Conservation (phyloP, 2,329 filamentous ascomycete species). For the Clarireedia sp. region DNA sequence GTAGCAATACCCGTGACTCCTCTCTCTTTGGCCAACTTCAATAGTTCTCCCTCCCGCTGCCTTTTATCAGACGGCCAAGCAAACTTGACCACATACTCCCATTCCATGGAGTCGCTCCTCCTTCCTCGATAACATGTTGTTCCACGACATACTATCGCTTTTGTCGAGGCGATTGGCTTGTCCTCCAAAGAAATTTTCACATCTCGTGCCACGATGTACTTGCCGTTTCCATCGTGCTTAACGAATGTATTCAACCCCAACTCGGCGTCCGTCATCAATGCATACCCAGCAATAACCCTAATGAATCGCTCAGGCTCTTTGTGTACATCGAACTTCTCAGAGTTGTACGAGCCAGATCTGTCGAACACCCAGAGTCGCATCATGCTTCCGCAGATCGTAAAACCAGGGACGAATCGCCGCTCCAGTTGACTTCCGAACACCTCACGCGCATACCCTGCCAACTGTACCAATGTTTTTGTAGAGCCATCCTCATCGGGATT, state of each 20-base stretch:
- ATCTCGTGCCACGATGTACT: constrained; percentile 15
- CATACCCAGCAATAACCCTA: constrained; percentile 25
- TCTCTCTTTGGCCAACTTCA: constrained; percentile 23
- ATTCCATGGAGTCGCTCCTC: constrained; percentile 16
- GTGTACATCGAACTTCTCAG: constrained; percentile 27
- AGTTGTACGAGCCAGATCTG: constrained; percentile 29
- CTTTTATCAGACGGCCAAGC: constrained; percentile 28
- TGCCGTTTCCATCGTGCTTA: constrained; percentile 13
- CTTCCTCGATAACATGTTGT: constrained; percentile 17
- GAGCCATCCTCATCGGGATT: constrained; percentile 18
- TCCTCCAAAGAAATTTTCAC: constrained; percentile 18
- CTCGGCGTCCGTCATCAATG: constrained; percentile 28
- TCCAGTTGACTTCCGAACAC: constrained; percentile 28
- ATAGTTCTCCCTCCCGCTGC: constrained; percentile 22
- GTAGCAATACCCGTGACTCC: constrained; percentile 25
- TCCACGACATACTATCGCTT: constrained; percentile 19
- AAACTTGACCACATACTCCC: constrained; percentile 29
- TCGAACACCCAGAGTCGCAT: constrained; percentile 31
- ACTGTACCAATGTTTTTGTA: constrained; percentile 20
- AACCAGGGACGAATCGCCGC: constrained; percentile 27
- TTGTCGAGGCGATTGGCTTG: constrained; percentile 15
- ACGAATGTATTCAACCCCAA: constrained; percentile 28
- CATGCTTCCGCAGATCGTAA: constrained; percentile 22
- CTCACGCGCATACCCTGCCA: constrained; percentile 22
- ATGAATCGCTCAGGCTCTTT: constrained; percentile 27